A percentile compares a stretch with the other conserved stretches of the same genome.
Evolutionary conservation across 2,329 filamentous ascomycete genomes (phyloP).

Genomic region (Neurospora sp.): DNA sequence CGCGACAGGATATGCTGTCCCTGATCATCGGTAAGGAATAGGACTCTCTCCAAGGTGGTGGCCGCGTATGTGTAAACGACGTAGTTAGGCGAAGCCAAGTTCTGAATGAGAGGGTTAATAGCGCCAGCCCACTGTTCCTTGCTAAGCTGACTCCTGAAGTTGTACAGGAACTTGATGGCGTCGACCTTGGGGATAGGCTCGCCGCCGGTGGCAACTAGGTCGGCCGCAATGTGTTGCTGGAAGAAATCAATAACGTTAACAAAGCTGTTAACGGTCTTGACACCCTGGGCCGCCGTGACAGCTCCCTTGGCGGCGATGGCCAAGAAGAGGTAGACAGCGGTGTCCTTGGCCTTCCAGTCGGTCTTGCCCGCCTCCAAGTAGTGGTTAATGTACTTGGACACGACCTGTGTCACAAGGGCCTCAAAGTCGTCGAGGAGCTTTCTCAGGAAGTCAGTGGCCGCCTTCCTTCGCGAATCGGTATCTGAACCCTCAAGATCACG

Average conservation of each 20-base stretch:
- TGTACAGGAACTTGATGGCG: slow-evolving; percentile 96
- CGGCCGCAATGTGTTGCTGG: slow-evolving; percentile 81
- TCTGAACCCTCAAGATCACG: slow-evolving; percentile 93
- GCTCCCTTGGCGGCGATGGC: slow-evolving; percentile 88
- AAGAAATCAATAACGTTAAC: slow-evolving; percentile 94
- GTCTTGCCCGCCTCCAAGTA: slow-evolving; percentile 71
- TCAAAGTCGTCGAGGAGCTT: slow-evolving; percentile 87
- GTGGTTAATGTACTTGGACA: slow-evolving; percentile 76
- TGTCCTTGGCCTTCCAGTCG: slow-evolving; percentile 97
- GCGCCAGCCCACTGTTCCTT: slow-evolving; percentile 87
- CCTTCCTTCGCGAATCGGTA: slow-evolving; percentile 82
- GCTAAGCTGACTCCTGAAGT: slow-evolving; percentile 89
- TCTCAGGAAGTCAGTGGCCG: slow-evolving; percentile 88
- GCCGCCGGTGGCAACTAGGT: slow-evolving; percentile 62
- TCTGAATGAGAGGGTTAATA: slow-evolving; percentile 82
- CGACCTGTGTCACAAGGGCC: slow-evolving; percentile 72
- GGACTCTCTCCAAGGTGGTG: slow-evolving; percentile 87
- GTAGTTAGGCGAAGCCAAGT: slow-evolving; percentile 82
- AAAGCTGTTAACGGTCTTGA: slow-evolving; percentile 78
- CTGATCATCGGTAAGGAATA: slow-evolving; percentile 70
- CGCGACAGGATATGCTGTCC: slow-evolving; percentile 73
- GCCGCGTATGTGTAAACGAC: slow-evolving; percentile 97
- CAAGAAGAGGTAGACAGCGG: slow-evolving; percentile 92
- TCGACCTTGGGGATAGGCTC: slow-evolving; percentile 91
- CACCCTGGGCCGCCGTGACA: slow-evolving; percentile 78